Evolutionary conservation across 768 basidiomycete genomes (phyloP).

Genomic region (Favolaschia claudopus): DNA sequence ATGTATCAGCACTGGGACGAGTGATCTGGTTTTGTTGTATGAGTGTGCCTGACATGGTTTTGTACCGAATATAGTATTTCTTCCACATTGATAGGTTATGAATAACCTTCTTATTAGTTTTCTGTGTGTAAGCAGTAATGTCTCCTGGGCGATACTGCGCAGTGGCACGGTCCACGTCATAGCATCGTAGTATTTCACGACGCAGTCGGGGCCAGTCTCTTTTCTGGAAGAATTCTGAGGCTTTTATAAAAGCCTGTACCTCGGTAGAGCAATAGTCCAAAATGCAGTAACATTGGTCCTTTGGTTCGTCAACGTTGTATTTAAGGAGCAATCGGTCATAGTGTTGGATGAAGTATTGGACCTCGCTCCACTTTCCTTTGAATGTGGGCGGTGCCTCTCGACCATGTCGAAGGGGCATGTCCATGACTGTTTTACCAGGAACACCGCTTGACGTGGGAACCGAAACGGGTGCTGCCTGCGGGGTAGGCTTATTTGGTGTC

Average conservation of each 20-base stretch:
- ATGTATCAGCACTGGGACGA: neutral
- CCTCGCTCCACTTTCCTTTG: constrained; percentile 6
- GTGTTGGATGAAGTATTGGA: constrained; percentile 11
- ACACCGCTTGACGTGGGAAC: no score
- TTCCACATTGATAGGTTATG: constrained; percentile 16
- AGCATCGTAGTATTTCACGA: constrained; percentile 3
- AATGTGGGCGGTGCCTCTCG: constrained; percentile 16
- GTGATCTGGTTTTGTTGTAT: neutral
- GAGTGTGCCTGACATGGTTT: constrained; percentile 17
- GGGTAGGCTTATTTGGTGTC: no score
- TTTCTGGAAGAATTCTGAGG: neutral
- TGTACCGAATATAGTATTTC: constrained; percentile 12
- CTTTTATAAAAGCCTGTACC: constrained; percentile 5
- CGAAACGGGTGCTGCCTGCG: neutral
- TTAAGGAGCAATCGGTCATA: constrained; percentile 4
- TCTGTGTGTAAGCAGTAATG: constrained; percentile 2
- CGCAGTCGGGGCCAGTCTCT: neutral
- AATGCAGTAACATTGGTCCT: constrained; percentile 17
- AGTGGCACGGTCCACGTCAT: constrained; percentile 15
- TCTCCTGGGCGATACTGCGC: constrained; percentile 5
- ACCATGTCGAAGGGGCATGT: constrained; percentile 12
- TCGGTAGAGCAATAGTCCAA: constrained; percentile 16
- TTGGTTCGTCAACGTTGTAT: neutral
- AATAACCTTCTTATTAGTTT: neutral
- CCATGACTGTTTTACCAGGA: neutral